Conservation (phyloP, 1,139 yeast genomes). For the Magnusiomyces clavatus region DNA sequence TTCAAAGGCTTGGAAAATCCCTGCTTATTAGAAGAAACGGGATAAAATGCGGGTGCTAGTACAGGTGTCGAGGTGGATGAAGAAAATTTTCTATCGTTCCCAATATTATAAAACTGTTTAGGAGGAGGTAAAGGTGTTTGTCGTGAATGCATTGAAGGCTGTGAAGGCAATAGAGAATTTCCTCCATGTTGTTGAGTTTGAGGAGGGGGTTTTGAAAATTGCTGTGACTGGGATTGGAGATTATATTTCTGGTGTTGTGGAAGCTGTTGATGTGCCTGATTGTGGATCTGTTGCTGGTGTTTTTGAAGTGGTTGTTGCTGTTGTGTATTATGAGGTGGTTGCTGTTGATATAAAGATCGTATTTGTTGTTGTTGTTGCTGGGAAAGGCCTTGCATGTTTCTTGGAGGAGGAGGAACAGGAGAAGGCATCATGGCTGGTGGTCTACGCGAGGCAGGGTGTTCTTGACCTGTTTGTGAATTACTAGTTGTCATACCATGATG, state of each 20-base stretch:
- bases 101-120: no score
- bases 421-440: background rate
- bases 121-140: no score
- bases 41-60: no score
- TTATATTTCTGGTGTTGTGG: background rate
- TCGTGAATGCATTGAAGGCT: no score
- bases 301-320: constrained; percentile 1
- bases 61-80: no score
- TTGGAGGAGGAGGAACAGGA: constrained; percentile 8
- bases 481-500: background rate
- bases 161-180: no score
- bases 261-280: constrained; percentile 1
- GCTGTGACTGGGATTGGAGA: background rate
- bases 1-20: no score
- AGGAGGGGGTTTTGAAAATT: background rate
- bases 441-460: background rate
- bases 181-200: background rate
- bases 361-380: constrained; percentile 1
- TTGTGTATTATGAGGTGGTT: background rate
- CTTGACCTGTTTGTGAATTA: background rate
- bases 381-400: constrained; percentile 4
- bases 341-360: no score
- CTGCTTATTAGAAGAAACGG: no score
- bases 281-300: constrained; percentile 2
- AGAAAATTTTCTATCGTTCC: no score